A percentile compares a stretch with the other conserved stretches of the same genome.
Evolutionary conservation across 768 basidiomycete species (phyloP).

Genomic region (Russula earlei): DNA sequence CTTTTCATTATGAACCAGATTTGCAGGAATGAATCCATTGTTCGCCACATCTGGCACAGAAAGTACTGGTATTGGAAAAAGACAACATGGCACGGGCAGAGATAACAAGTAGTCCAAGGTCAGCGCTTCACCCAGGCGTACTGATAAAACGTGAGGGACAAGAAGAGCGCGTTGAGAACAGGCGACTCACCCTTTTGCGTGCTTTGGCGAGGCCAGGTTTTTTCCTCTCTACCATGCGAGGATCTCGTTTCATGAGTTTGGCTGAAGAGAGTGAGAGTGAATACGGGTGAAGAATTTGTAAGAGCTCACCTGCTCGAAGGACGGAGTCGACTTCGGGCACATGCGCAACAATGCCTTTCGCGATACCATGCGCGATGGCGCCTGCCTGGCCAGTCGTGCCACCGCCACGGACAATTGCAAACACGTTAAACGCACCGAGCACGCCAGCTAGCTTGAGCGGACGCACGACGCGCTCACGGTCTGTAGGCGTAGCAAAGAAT

Average conservation of each 20-base stretch:
- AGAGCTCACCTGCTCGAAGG: slow-evolving; percentile 58
- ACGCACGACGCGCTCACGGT: slow-evolving; percentile 73
- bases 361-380: slow-evolving; percentile 68
- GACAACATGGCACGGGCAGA: background rate
- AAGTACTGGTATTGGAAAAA: background rate
- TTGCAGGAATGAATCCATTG: background rate
- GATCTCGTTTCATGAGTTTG: slow-evolving; percentile 81
- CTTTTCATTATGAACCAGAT: slow-evolving; percentile 10
- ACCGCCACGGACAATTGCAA: slow-evolving; percentile 60
- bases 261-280: slow-evolving; percentile 37
- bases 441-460: slow-evolving; percentile 79
- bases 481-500: slow-evolving; percentile 67
- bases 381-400: slow-evolving; percentile 92
- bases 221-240: slow-evolving; percentile 97
- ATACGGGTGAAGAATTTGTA: background rate
- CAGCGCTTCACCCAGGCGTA: slow-evolving; percentile 97
- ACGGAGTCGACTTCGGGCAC: slow-evolving; percentile 55
- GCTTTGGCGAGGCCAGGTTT: slow-evolving; percentile 92
- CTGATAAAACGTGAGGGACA: slow-evolving; percentile 31
- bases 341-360: slow-evolving; percentile 65
- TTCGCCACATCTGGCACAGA: background rate
- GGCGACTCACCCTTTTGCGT: slow-evolving; percentile 68
- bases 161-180: slow-evolving; percentile 4
- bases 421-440: slow-evolving; percentile 73
- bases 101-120: background rate